phyloP scores from a whole-genome alignment of 225 moss, liverwort and hornwort species.

The Physcomitrium patens region DNA sequence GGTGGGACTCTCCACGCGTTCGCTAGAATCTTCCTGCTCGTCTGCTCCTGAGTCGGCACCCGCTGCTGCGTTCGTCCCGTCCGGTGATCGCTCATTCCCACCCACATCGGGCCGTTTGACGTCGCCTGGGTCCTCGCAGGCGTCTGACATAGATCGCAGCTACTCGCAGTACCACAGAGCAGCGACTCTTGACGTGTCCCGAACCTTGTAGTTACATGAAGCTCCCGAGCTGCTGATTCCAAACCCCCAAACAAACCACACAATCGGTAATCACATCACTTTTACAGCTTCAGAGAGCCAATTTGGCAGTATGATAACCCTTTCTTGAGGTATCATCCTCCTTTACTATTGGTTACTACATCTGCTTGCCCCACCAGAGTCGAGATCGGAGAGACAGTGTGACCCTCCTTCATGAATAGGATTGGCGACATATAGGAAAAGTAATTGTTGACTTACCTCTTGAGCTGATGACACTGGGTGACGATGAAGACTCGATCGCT shows the following conservation, averaged over 20 bases:
- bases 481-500: neutral
- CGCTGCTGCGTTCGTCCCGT: slow-evolving; percentile 32
- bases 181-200: neutral
- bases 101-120: slow-evolving; percentile 6
- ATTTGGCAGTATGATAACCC: no score
- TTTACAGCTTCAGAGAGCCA: no score
- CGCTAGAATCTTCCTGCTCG: slow-evolving; percentile 54
- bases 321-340: no score
- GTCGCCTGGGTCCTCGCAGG: slow-evolving; percentile 40
- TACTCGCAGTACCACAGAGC: neutral
- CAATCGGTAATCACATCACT: no score
- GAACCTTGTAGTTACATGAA: no score
- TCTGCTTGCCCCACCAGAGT: neutral
- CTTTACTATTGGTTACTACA: no score
- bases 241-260: no score
- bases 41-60: slow-evolving; percentile 39
- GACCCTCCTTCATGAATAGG: neutral
- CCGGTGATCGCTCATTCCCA: slow-evolving; percentile 43
- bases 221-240: no score
- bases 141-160: slow-evolving; percentile 40
- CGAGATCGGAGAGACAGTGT: neutral
- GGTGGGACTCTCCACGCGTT: slow-evolving; percentile 52
- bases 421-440: neutral
- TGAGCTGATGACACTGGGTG: slow-evolving; percentile 11
- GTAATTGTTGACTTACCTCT: slow-evolving; percentile 25